A percentile compares a stretch with the other conserved stretches of the same genome.
Conservation (phyloP, 2,329 filamentous ascomycete species). For the Daldinia sp. region DNA sequence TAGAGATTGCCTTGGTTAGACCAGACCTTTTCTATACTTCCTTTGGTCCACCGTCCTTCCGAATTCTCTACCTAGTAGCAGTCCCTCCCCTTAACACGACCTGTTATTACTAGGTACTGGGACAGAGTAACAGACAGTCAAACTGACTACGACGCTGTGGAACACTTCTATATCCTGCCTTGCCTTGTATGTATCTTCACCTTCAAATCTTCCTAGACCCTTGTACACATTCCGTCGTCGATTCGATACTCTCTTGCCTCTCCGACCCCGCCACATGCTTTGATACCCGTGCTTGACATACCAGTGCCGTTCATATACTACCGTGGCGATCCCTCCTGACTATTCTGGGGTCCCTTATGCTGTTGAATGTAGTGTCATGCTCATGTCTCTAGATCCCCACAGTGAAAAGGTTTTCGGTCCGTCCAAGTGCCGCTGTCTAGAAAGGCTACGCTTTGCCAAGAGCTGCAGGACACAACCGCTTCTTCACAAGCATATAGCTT, state of each 20-base stretch:
- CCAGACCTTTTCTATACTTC: slow-evolving; percentile 48
- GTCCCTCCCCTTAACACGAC: slow-evolving; percentile 42
- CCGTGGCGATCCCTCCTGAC: slow-evolving; percentile 51
- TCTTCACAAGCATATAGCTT: slow-evolving; percentile 45
- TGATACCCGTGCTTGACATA: slow-evolving; percentile 47
- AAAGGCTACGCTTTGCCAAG: slow-evolving; percentile 47
- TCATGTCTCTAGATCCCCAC: slow-evolving; percentile 50
- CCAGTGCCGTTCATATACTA: slow-evolving; percentile 50
- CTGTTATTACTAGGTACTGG: slow-evolving; percentile 45
- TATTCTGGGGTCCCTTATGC: slow-evolving; percentile 51
- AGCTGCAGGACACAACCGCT: slow-evolving; percentile 48
- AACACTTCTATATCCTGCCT: slow-evolving; percentile 39
- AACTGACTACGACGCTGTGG: slow-evolving; percentile 37
- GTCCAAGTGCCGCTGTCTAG: slow-evolving; percentile 51
- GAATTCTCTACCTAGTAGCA: slow-evolving; percentile 41
- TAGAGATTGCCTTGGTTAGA: slow-evolving; percentile 46
- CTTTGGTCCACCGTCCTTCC: slow-evolving; percentile 52
- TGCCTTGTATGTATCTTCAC: slow-evolving; percentile 42
- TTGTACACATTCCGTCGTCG: slow-evolving; percentile 46
- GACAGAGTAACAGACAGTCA: slow-evolving; percentile 37
- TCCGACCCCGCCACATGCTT: slow-evolving; percentile 52
- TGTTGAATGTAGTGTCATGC: slow-evolving; percentile 50
- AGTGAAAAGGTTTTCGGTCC: slow-evolving; percentile 50
- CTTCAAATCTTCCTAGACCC: slow-evolving; percentile 46
- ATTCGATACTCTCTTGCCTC: slow-evolving; percentile 43